Percentiles rank a stretch among this genome's conserved stretches.
Conservation (phyloP, 1,284 basidiomycete genomes). For the Ganoderma lucidum region DNA sequence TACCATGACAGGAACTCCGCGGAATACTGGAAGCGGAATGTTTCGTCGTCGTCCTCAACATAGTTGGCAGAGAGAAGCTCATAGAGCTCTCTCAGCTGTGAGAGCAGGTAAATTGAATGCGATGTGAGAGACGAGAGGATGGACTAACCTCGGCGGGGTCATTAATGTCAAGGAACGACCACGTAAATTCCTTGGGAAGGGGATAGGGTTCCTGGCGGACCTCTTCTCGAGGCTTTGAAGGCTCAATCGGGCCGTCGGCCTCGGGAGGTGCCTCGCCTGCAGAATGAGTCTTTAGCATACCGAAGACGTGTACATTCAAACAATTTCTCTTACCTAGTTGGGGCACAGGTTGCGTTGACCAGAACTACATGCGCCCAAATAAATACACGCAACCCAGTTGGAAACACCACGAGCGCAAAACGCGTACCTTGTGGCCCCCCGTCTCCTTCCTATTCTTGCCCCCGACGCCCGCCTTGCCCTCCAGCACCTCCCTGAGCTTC, state of each 20-base stretch:
- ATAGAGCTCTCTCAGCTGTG: conserved; percentile 90
- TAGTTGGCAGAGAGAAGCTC: conserved; percentile 94
- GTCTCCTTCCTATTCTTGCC: conserved; percentile 80
- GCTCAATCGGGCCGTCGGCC: conserved; percentile 91
- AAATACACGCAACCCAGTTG: conserved; percentile 13
- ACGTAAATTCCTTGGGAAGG: conserved; percentile 94
- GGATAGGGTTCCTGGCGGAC: conserved; percentile 90
- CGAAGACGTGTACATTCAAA: conserved; percentile 7
- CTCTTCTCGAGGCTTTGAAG: conserved; percentile 78
- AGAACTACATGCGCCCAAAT: conserved; percentile 68
- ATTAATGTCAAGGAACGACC: conserved; percentile 86
- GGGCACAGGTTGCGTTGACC: conserved; percentile 95
- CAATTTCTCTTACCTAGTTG: conserved; percentile 65
- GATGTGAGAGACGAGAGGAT: conserved; percentile 15
- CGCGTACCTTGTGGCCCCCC: conserved; percentile 85
- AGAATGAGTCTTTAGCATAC: conserved; percentile 6
- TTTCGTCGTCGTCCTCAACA: conserved; percentile 96
- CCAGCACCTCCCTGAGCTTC: conserved; percentile 76
- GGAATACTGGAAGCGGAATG: conserved; percentile 96
- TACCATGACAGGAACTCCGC: conserved; percentile 96
- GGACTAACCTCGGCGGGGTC: conserved; percentile 72
- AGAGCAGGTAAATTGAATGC: not conserved
- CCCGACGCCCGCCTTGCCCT: conserved; percentile 75
- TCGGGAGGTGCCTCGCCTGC: conserved; percentile 71
- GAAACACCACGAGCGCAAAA: not conserved